These are phyloP conservation scores for Tolypocladium inflatum DNA, from an alignment of 2,329 filamentous ascomycete genomes.

Conservation along the genomic window DNA sequence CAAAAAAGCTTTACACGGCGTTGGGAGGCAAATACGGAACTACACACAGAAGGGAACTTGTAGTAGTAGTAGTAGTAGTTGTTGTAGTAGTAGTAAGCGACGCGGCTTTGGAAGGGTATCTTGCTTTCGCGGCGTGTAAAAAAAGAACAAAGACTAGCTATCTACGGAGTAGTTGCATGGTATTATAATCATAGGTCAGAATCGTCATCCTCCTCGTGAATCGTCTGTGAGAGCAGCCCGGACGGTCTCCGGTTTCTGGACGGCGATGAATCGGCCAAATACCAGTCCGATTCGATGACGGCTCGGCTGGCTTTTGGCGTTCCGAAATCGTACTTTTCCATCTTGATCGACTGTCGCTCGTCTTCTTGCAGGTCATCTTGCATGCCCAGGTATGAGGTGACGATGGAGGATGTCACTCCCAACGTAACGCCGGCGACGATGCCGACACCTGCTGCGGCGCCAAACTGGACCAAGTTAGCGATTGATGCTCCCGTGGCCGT, in stretches of 20 bases:
- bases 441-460: slow-evolving; percentile 59
- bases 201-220: slow-evolving; percentile 66
- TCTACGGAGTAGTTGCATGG: not conserved
- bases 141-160: not conserved
- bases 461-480: slow-evolving; percentile 32
- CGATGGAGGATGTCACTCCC: slow-evolving; percentile 42
- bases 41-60: not conserved
- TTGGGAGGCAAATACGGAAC: not conserved
- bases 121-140: slow-evolving; percentile 2
- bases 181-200: slow-evolving; percentile 26
- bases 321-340: not conserved
- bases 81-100: not conserved
- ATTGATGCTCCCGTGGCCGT: not conserved
- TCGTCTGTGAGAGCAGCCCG: slow-evolving; percentile 54
- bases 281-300: slow-evolving; percentile 27
- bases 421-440: slow-evolving; percentile 50
- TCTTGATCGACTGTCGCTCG: slow-evolving; percentile 4
- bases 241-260: slow-evolving; percentile 30
- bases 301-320: slow-evolving; percentile 7
- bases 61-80: not conserved
- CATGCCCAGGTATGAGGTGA: slow-evolving; percentile 42
- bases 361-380: slow-evolving; percentile 14
- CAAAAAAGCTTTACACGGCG: not conserved
- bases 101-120: not conserved
- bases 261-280: slow-evolving; percentile 24